These are phyloP conservation scores for Podila epicladia DNA, from an alignment of 192 early-diverging fungal species.

Conservation along the genomic window DNA sequence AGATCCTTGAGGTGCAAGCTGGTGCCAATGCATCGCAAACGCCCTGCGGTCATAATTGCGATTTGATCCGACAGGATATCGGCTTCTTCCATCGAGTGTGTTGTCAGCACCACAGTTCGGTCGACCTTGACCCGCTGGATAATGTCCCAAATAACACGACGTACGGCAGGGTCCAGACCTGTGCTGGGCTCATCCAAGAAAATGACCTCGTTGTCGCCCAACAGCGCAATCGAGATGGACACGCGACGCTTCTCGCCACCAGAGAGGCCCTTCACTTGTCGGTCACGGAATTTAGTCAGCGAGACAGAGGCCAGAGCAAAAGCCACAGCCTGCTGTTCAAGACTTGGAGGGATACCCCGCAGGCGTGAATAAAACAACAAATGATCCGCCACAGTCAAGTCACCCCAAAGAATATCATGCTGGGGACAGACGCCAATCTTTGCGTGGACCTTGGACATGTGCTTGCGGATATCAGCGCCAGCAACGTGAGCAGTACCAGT, in stretches of 20 bases:
- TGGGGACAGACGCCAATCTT: slow-evolving; percentile 67
- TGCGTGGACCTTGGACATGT: slow-evolving; percentile 37
- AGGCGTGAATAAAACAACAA: slow-evolving; percentile 59
- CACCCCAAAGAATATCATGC: slow-evolving; percentile 59
- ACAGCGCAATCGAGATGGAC: slow-evolving; percentile 60
- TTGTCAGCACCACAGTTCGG: slow-evolving; percentile 66
- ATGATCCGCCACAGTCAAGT: slow-evolving; percentile 60
- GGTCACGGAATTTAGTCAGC: slow-evolving; percentile 49
- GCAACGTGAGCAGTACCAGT: slow-evolving; percentile 42
- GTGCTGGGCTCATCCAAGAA: slow-evolving; percentile 70
- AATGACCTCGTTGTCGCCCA: slow-evolving; percentile 58
- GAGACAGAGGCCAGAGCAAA: slow-evolving; percentile 41
- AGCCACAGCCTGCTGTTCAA: slow-evolving; percentile 23
- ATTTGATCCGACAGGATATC: slow-evolving; percentile 62
- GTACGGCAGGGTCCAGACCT: slow-evolving; percentile 64
- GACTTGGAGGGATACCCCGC: slow-evolving; percentile 50
- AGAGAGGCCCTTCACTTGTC: slow-evolving; percentile 51
- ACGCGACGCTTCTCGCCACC: slow-evolving; percentile 71
- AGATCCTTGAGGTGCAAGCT: slow-evolving; percentile 62
- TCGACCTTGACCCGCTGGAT: slow-evolving; percentile 57
- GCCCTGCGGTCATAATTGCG: slow-evolving; percentile 61
- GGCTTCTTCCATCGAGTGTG: slow-evolving; percentile 75
- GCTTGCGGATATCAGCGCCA: slow-evolving; percentile 40
- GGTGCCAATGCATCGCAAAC: slow-evolving; percentile 60
- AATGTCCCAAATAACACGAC: slow-evolving; percentile 64